Base-by-base conservation (phyloP, 352 stramenopile species). In the Phytophthora idaei region DNA sequence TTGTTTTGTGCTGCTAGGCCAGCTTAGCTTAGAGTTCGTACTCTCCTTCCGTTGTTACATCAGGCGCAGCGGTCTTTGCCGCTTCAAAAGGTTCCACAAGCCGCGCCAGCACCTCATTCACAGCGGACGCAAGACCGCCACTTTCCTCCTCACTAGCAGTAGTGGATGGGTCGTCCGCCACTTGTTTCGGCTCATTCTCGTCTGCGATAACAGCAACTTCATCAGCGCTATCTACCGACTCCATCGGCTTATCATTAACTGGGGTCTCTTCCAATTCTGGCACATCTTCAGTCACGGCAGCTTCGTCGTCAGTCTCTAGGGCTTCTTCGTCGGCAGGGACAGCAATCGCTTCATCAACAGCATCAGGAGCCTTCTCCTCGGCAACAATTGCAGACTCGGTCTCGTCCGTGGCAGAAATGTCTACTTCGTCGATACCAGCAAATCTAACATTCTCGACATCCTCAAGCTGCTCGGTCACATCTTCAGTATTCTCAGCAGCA, bases 71-170 rank as follows among this genome's bases (percentile, higher is more conserved):
- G n/a, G 58, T 57, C 55, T 76, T 76, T 4, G 62, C 62, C 11
- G 57, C 47, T 66, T 67, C 57, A 29, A 76, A 76, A 42, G 68
- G 62, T 25, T 72, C 53, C 27, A 76, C 68, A 48, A 76, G 62
- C 15, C 63, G 57, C 27, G 68, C 68, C 27, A 76, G 57, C 15
- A 76, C 62, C 44, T 76, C 68, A 51, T 76, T 76, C 32, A 76
- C 59, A 52, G 57, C 59, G 50, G 58, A 69, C 15, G 50, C 63
- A 47, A 76, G 41, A 32, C 68, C 57, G 27, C 46, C 49, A 46
- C 15, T 55, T 52, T 54, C 62, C 36, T 31, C 54, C 25, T 61
- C 57, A 45, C 8, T 45, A 54, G 45, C 21, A 58, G 34, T 44
- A 41, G 37, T 39, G 14, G 55, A 51, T 25, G 36, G 27, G 12